Evolutionary conservation across 1,284 basidiomycete genomes (phyloP).

Genomic region (Ganoderma boninense): DNA sequence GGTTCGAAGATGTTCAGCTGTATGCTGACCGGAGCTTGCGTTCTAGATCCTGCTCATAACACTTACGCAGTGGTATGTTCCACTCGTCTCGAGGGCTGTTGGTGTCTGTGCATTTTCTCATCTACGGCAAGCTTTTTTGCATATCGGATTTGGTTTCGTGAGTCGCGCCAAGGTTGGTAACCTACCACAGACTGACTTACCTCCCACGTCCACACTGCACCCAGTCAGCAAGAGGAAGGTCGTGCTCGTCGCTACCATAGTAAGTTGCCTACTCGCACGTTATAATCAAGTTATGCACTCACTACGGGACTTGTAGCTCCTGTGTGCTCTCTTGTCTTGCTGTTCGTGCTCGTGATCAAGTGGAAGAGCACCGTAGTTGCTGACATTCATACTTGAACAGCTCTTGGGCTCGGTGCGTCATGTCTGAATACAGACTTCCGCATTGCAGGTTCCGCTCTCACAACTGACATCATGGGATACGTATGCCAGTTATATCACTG

Average conservation of each 20-base stretch:
- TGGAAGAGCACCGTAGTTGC: no score
- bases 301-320: neutral
- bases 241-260: neutral
- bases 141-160: neutral
- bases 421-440: neutral
- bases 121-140: neutral
- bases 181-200: neutral
- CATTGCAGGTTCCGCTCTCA: no score
- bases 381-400: neutral
- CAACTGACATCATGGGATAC: neutral
- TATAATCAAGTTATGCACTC: neutral
- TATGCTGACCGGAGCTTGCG: neutral
- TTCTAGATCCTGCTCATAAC: neutral
- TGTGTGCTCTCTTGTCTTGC: neutral
- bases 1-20: neutral
- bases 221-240: neutral
- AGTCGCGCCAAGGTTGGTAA: neutral
- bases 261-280: neutral
- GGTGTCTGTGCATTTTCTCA: neutral
- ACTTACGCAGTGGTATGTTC: neutral
- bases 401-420: neutral
- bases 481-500: neutral
- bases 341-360: neutral
- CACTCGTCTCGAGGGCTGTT: neutral
- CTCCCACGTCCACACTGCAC: neutral